Evolutionary conservation across 1,139 yeast genomes (phyloP).

Genomic region (Meyerozyma elateridarum): DNA sequence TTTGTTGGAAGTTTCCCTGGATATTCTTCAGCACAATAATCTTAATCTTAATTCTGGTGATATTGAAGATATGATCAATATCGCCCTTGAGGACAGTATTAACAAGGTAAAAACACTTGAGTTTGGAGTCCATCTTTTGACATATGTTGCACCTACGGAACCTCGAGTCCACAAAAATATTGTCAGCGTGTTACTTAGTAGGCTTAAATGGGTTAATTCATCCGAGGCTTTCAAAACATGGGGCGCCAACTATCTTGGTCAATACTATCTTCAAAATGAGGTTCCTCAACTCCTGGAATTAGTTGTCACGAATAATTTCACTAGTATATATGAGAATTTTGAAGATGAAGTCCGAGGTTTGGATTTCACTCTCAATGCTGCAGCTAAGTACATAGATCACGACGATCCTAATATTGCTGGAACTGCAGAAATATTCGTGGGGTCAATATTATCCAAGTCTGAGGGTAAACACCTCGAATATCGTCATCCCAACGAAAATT

Average conservation of each 20-base stretch:
- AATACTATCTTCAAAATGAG: constrained; percentile 26
- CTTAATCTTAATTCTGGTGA: neutral
- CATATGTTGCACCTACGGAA: no score
- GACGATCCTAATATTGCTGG: no score
- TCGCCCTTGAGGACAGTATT: no score
- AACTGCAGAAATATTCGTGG: no score
- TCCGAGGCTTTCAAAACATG: constrained; percentile 28
- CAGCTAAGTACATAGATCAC: constrained; percentile 10
- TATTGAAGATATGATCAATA: neutral
- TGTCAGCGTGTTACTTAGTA: constrained; percentile 18
- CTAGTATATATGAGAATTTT: constrained; percentile 11
- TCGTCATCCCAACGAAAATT: no score
- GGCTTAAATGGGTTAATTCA: constrained; percentile 7
- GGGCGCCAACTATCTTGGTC: constrained; percentile 41
- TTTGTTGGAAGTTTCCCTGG: neutral
- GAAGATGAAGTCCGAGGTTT: constrained; percentile 10
- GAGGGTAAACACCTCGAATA: no score
- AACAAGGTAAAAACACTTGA: neutral
- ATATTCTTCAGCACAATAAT: neutral
- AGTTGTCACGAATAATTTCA: neutral
- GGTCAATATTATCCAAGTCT: no score
- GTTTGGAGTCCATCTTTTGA: neutral
- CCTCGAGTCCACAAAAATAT: constrained; percentile 15
- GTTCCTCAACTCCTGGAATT: constrained; percentile 1
- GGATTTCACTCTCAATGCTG: constrained; percentile 13